phyloP scores from a whole-genome alignment of 768 basidiomycete genomes.

The Leccinum fibrillosum region DNA sequence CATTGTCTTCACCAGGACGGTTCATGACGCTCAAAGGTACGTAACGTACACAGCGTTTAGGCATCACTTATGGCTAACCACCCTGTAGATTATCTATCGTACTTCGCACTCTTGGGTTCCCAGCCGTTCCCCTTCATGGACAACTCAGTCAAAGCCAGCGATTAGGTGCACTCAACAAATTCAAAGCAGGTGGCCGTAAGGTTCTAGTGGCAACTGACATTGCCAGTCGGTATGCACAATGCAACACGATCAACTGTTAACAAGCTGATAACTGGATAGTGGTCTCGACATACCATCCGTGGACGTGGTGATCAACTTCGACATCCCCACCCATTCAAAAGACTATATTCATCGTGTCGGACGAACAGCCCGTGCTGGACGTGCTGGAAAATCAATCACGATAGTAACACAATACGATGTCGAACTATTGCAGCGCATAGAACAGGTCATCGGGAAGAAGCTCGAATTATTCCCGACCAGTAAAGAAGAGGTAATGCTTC shows the following conservation, averaged over 20 bases:
- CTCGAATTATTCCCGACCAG: conserved; percentile 87
- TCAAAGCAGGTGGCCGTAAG: conserved; percentile 89
- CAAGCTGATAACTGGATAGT: conserved; percentile 35
- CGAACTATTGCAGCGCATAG: conserved; percentile 92
- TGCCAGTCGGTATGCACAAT: conserved; percentile 70
- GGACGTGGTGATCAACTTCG: conserved; percentile 94
- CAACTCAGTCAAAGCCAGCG: conserved; percentile 93
- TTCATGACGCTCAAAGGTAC: conserved; percentile 85
- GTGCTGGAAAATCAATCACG: conserved; percentile 95
- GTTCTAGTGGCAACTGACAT: conserved; percentile 96
- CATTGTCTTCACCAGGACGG: conserved; percentile 95
- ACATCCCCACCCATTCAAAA: conserved; percentile 96
- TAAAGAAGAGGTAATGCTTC: conserved; percentile 81
- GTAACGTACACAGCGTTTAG: conserved; percentile 17
- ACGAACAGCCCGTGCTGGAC: conserved; percentile 95
- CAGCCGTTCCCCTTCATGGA: conserved; percentile 94
- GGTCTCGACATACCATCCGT: conserved; percentile 96
- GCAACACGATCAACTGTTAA: not conserved
- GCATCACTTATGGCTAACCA: not conserved
- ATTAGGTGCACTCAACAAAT: conserved; percentile 89
- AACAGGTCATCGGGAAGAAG: conserved; percentile 87
- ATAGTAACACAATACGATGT: conserved; percentile 98
- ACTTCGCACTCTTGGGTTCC: conserved; percentile 85
- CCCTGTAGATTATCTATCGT: conserved; percentile 74
- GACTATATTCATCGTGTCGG: conserved; percentile 99